Evolutionary conservation across 1,139 yeast species (phyloP), one percentile per base, ranked within the genome.

Genomic region (Magnusiomyces sp.): DNA sequence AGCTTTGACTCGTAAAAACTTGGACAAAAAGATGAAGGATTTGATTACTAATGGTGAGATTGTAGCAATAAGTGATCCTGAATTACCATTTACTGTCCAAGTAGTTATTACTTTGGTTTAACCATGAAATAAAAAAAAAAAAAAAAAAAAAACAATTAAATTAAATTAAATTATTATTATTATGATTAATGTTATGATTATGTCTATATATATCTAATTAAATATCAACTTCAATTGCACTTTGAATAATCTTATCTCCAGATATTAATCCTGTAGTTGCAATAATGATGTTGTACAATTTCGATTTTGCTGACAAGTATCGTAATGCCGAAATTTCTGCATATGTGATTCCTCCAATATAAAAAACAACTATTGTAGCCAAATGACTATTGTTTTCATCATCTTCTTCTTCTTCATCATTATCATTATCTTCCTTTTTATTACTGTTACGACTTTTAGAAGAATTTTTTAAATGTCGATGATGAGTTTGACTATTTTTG

Each of bases 311-410:
- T 49, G 82, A 77, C 32, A 83, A 67, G 51, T 73, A 74, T 58
- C 81, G 71, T 50, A 86, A 71, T 17, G 88, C 80, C 11, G 87
- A 75, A 11, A 86, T 69, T 62, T 87, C 95, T 13, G 88, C 76
- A 61, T 83, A 76, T 0, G 95, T 84, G n/a, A 86, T 70, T 0
- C 95, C 95, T 7, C 95, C 95, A 40, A 87, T 63, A 32, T 84
- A 68, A 36, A 83, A 73, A 47, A 76, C 77, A 61, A 72, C 71
- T 33, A 63, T 68, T 19, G 65, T 64, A 16, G 64, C 67, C 54
- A 23, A 23, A 7, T 23, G 4, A 23, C 56, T 62, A 55, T 57
- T 59, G 52, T 54, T 53, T 10, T 61, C 58, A 10, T 39, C 11
- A n/a, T 19, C 37, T n/a, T 46, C 44, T 27, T n/a, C 14, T 7